These are phyloP conservation scores for Botryotinia narcissicola DNA, from an alignment of 2,329 filamentous ascomycete species.

Conservation along the genomic window DNA sequence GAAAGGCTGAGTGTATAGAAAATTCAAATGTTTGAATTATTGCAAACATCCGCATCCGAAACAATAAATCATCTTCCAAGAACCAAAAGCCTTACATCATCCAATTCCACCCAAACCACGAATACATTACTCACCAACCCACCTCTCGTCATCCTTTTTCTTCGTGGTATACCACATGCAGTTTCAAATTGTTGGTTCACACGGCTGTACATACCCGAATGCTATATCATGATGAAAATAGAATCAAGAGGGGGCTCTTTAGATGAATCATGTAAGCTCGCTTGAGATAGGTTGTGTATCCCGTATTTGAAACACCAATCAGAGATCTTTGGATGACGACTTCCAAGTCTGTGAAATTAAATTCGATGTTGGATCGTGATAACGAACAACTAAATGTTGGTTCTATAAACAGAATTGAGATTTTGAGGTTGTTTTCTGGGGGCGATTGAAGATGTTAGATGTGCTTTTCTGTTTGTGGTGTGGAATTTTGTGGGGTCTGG, in stretches of 20 bases:
- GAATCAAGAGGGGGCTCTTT: background rate
- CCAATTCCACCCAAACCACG: background rate
- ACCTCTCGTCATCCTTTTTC: background rate
- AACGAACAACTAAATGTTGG: too few relatives aligned
- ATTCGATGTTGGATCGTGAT: background rate
- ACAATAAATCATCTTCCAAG: background rate
- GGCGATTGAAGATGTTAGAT: background rate
- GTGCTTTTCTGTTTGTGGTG: background rate
- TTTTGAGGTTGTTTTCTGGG: background rate
- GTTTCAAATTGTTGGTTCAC: background rate
- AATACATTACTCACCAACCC: background rate
- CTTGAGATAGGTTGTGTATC: background rate
- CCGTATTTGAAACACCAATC: background rate
- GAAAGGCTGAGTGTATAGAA: too few relatives aligned
- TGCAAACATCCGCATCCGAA: background rate
- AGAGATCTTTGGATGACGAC: background rate
- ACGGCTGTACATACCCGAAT: background rate
- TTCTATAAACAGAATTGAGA: background rate
- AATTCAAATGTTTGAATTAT: too few relatives aligned
- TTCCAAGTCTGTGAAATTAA: background rate
- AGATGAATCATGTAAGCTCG: conserved; percentile 1
- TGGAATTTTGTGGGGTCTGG: background rate
- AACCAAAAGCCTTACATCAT: background rate
- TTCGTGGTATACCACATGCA: background rate
- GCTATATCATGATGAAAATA: background rate